Evolutionary conservation across 306 rosid species (phyloP).

Genomic region (Quercus glauca): DNA sequence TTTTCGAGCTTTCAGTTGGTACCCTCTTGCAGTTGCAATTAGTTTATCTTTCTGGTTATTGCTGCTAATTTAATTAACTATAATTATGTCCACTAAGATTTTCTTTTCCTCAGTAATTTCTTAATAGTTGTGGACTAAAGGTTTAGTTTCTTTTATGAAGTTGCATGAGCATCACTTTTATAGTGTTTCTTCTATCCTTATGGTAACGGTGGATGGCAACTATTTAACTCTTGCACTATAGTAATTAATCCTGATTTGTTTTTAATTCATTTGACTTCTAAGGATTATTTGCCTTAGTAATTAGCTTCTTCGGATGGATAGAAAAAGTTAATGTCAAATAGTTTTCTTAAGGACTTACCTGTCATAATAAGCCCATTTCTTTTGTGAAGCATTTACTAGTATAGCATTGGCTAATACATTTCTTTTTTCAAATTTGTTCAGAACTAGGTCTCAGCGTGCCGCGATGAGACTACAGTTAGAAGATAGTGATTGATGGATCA

Average conservation of each 20-base stretch:
- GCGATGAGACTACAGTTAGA: slow-evolving; percentile 45
- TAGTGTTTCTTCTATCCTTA: neutral
- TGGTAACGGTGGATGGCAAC: neutral
- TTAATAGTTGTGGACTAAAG: neutral
- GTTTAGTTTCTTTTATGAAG: neutral
- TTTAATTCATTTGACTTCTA: neutral
- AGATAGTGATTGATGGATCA: slow-evolving; percentile 31
- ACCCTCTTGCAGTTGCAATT: neutral
- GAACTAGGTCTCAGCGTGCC: slow-evolving; percentile 78
- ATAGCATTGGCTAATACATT: slow-evolving; percentile 2
- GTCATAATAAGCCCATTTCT: neutral
- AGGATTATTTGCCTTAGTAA: neutral
- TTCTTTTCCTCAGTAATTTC: neutral
- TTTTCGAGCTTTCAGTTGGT: too few species aligned
- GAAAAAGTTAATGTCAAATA: neutral
- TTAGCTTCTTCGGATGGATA: neutral
- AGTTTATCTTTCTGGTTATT: neutral
- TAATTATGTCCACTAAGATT: neutral
- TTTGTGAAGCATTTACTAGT: neutral
- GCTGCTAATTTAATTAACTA: neutral
- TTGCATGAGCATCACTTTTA: too few species aligned
- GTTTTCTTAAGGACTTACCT: neutral
- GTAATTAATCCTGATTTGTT: neutral
- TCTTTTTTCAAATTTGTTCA: slow-evolving; percentile 29
- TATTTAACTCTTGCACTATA: neutral